A percentile compares a stretch with the other conserved stretches of the same genome.
Evolutionary conservation across 2,329 filamentous ascomycete species (phyloP).

Genomic region (Pseudogymnoascus sp.): DNA sequence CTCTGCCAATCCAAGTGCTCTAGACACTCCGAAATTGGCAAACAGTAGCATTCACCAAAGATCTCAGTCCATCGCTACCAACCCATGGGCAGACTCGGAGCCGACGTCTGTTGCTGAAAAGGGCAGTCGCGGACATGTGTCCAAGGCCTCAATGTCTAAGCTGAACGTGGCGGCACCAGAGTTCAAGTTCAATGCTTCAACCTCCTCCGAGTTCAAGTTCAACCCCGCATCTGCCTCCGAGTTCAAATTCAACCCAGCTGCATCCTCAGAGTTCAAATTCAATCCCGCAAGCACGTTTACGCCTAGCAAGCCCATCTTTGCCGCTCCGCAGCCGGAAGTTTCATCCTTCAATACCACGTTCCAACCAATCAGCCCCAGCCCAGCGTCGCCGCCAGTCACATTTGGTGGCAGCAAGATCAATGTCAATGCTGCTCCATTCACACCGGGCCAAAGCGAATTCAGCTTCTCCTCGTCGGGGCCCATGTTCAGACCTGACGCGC

Average conservation of each 20-base stretch:
- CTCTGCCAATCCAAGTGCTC: slow-evolving; percentile 66
- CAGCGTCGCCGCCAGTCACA: slow-evolving; percentile 26
- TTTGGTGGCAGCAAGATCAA: slow-evolving; percentile 45
- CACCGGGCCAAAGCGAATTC: slow-evolving; percentile 58
- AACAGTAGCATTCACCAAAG: slow-evolving; percentile 46
- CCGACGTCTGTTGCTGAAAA: slow-evolving; percentile 32
- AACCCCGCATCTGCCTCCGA: slow-evolving; percentile 50
- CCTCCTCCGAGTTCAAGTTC: slow-evolving; percentile 15
- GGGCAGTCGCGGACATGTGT: slow-evolving; percentile 50
- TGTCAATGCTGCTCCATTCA: slow-evolving; percentile 63
- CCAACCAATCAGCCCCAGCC: slow-evolving; percentile 20
- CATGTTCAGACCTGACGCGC: slow-evolving; percentile 70
- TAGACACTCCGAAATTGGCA: slow-evolving; percentile 54
- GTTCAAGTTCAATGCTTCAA: slow-evolving; percentile 63
- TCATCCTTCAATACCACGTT: slow-evolving; percentile 17
- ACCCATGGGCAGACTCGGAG: slow-evolving; percentile 54
- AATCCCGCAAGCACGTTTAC: slow-evolving; percentile 48
- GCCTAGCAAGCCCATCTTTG: slow-evolving; percentile 43
- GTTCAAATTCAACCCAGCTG: slow-evolving; percentile 76
- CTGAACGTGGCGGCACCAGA: slow-evolving; percentile 86
- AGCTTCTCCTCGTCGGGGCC: slow-evolving; percentile 60
- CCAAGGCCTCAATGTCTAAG: slow-evolving; percentile 66
- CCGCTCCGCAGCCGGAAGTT: slow-evolving; percentile 41
- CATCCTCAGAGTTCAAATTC: slow-evolving; percentile 73
- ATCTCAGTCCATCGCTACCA: slow-evolving; percentile 50